Evolutionary conservation across 179 eudicot genomes (phyloP), one percentile per base, ranked within the genome.

Genomic region (Spergularia azorica): DNA sequence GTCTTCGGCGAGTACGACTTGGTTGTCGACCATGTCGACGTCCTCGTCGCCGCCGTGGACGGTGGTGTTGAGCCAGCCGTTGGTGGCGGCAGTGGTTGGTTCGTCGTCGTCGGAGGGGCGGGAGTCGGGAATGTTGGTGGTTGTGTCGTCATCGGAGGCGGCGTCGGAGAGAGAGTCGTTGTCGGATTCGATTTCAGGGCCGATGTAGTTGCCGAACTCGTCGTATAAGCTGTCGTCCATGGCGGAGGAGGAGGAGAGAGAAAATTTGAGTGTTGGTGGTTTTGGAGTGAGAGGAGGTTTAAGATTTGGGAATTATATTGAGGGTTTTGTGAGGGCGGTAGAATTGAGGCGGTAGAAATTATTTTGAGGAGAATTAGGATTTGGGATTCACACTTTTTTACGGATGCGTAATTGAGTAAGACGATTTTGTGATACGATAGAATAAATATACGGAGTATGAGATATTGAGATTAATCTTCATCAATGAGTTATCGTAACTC

Each of bases 121-220:
- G 73, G 61, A 50, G 21, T 84, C 58, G 75, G 83, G 78, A 16
- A 83, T 86, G 15, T 77, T 85, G 84, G 88, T 0, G 90, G 75
- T 61, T 77, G 77, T 80, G 58, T 63, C 75, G 54, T 55, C 75
- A 43, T 84, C 92, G 65, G 80, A 41, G 57, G 70, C 52, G 36
- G 59, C 20, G 73, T 41, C 17, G 67, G 95, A 91, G 76, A 87
- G 93, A 18, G 92, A 90, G 72, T 95, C 98, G 0, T 91, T 90
- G 60, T 97, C 99, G 72, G 85, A 82, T 36, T 91, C 96, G 55
- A 95, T 93, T 66, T 95, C 99, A 0, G 99, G 99, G 18, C 99
- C 99, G 39, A 95, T 91, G 81, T 95, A 95, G 91, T 95, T 95
- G 55, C 99, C 99, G 77, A 95, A 95, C 73, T 95, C 99, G 79